Percentiles rank a stretch among this genome's conserved stretches.
Evolutionary conservation across 345 rosid species (phyloP).

Genomic region (Salix arbutifolia): DNA sequence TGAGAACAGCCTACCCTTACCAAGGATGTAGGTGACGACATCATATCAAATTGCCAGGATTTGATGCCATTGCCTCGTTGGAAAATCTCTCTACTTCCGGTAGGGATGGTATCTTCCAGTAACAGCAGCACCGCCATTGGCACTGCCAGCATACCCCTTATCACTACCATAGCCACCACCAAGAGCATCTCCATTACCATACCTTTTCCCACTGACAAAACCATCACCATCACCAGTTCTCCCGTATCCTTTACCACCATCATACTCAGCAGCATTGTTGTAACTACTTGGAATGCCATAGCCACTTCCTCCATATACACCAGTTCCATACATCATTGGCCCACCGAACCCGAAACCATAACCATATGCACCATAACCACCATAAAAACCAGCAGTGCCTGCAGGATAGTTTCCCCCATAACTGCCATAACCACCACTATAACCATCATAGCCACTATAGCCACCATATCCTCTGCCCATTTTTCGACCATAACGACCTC

Average conservation of each 20-base stretch:
- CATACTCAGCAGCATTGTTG: slow-evolving; percentile 10
- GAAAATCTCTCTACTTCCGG: slow-evolving; percentile 11
- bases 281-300: slow-evolving; percentile 11
- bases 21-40: neutral
- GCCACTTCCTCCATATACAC: slow-evolving; percentile 24
- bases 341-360: slow-evolving; percentile 44
- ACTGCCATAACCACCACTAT: slow-evolving; percentile 33
- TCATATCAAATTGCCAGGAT: neutral
- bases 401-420: slow-evolving; percentile 40
- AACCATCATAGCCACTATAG: slow-evolving; percentile 37
- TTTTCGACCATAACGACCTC: slow-evolving; percentile 12
- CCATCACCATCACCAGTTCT: slow-evolving; percentile 5
- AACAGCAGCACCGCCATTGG: slow-evolving; percentile 8
- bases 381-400: slow-evolving; percentile 32
- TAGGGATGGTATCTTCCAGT: slow-evolving; percentile 25
- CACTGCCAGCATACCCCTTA: slow-evolving; percentile 9
- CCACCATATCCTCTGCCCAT: slow-evolving; percentile 18
- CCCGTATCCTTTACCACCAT: slow-evolving; percentile 4
- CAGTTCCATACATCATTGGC: slow-evolving; percentile 31
- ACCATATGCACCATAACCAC: slow-evolving; percentile 50
- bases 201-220: slow-evolving; percentile 5
- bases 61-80: neutral
- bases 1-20: neutral
- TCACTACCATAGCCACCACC: slow-evolving; percentile 6
- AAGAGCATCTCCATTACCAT: slow-evolving; percentile 8